Evolutionary conservation across 2,329 filamentous ascomycete species (phyloP).

Genomic region (Shiraia sp.): DNA sequence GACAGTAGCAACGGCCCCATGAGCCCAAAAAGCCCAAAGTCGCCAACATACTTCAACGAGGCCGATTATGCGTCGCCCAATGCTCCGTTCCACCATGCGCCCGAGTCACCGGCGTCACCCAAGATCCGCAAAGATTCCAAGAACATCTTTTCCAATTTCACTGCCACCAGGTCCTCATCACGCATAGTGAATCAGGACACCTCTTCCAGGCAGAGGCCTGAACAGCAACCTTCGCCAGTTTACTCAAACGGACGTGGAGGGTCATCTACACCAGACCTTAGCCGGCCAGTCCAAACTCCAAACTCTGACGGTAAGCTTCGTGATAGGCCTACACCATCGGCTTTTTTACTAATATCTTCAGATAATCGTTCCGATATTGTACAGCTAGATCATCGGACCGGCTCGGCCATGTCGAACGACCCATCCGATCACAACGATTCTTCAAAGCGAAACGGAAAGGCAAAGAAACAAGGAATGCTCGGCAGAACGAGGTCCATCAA

Average conservation of each 20-base stretch:
- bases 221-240: constrained; percentile 37
- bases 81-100: constrained; percentile 34
- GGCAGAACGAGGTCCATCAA: constrained; percentile 51
- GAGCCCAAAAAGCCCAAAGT: constrained; percentile 41
- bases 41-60: constrained; percentile 28
- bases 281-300: constrained; percentile 41
- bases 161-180: constrained; percentile 52
- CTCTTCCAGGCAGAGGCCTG: constrained; percentile 37
- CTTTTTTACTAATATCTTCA: constrained; percentile 13
- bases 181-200: constrained; percentile 45
- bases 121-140: constrained; percentile 45
- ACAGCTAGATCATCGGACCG: constrained; percentile 31
- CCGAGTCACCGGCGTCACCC: constrained; percentile 40
- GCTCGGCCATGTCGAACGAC: constrained; percentile 36
- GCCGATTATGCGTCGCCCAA: constrained; percentile 36
- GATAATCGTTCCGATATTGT: constrained; percentile 39
- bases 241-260: constrained; percentile 50
- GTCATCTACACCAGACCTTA: constrained; percentile 55
- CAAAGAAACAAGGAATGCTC: constrained; percentile 44
- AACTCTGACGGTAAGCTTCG: constrained; percentile 39
- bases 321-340: not conserved
- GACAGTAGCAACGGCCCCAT: constrained; percentile 29
- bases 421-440: constrained; percentile 22
- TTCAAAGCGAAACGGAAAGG: constrained; percentile 30
- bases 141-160: constrained; percentile 54